Evolutionary conservation across 1,284 basidiomycete species (phyloP), one percentile per base, ranked within the genome.

Genomic region (Trametes versicolor): DNA sequence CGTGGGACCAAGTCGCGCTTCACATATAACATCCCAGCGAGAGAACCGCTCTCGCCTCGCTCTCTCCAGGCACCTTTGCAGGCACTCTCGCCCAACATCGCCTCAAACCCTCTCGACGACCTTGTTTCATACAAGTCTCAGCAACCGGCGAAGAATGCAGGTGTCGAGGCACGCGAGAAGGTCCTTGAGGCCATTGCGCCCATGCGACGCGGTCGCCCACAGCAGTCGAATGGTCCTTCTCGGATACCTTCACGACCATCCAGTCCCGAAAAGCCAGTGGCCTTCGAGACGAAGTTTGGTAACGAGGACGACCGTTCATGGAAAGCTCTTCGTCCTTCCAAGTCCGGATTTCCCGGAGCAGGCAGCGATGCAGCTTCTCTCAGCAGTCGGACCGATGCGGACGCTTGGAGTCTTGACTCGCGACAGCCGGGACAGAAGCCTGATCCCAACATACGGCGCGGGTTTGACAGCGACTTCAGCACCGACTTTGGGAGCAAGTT

Each of bases 1-100:
- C 91, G 94, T 39, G 94, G 94, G 15, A 95, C 95, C 0, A 91
- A 88, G 74, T 94, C 95, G 6, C 85, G 85, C 47, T 92, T 91
- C 73, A 82, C 88, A 47, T 96, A 97, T 71, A 81, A 76, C 58
- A 78, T 88, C 43, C 83, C 84, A 49, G 69, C 79, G 1, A 80
- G 79, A n/a, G 83, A 83, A 6, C 71, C 80, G 83, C 59, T 83
- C 79, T 62, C 76, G 25, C 68, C 76, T 36, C 70, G 73, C 34
- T 59, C 69, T 12, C 43, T 73, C 9, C 69, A 72, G 17, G 62
- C 71, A 2, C 66, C 72, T 2, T 64, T 77, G 4, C 75, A 75
- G 59, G 52, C 72, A 1, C 71, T 74, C 1, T 76, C 75, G 2
- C 70, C 73, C 7, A 77, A 77, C 59, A 62, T 73, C 21, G 34